These are phyloP conservation scores for Cucurbita argyrosperma DNA, from an alignment of 306 rosid genomes.

Conservation along the genomic window DNA sequence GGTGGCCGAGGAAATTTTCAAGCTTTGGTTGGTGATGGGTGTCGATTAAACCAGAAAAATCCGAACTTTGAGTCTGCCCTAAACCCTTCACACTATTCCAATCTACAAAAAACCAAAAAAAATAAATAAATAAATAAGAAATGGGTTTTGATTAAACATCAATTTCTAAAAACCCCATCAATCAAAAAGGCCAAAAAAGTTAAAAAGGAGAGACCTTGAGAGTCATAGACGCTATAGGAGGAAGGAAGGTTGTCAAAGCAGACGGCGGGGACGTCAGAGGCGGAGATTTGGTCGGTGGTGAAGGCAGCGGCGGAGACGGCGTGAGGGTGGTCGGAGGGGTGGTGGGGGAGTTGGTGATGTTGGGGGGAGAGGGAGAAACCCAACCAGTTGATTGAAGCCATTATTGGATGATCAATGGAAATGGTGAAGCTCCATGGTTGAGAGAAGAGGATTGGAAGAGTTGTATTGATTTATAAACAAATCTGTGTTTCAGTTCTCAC, in stretches of 20 bases:
- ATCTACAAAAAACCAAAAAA: conserved; percentile 21
- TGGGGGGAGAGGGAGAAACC: conserved; percentile 85
- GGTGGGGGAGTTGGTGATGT: conserved; percentile 1
- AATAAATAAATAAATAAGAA: neutral
- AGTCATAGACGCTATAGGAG: conserved; percentile 33
- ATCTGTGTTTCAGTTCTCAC: neutral
- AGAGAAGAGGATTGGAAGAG: neutral
- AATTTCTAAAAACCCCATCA: neutral
- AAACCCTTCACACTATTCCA: conserved; percentile 41
- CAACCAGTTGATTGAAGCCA: conserved; percentile 80
- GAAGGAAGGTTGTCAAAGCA: conserved; percentile 58
- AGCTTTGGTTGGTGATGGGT: conserved; percentile 46
- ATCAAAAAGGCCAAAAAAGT: neutral
- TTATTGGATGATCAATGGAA: neutral
- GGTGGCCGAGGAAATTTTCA: conserved; percentile 74
- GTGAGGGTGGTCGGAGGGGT: conserved; percentile 13
- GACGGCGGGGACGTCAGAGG: conserved; percentile 22
- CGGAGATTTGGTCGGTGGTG: conserved; percentile 45
- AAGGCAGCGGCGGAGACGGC: conserved; percentile 17
- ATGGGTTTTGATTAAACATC: neutral
- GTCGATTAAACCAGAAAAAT: conserved; percentile 19
- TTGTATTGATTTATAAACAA: neutral
- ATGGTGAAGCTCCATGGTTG: neutral
- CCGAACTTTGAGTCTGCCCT: conserved; percentile 16
- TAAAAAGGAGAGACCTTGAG: conserved; percentile 21